Conservation (phyloP, 1,284 basidiomycete genomes). For the Ganoderma leucocontextum region DNA sequence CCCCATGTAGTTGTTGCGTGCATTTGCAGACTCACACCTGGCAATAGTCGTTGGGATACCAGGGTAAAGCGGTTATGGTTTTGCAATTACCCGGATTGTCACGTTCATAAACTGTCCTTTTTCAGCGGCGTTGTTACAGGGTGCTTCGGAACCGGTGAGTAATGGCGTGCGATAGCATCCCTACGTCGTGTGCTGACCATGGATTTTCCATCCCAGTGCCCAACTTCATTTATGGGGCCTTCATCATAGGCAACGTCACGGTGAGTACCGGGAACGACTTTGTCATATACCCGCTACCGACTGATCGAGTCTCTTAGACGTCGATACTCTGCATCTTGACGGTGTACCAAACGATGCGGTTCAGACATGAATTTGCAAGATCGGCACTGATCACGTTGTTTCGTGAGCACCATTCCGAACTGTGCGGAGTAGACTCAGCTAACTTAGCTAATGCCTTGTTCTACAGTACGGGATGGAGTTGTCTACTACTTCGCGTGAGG, state of each 20-base stretch:
- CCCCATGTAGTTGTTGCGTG: not conserved
- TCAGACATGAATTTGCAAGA: not conserved
- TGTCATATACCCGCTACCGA: no score
- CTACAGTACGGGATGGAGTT: not conserved
- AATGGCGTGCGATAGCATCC: not conserved
- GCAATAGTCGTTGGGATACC: not conserved
- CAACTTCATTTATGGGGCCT: not conserved
- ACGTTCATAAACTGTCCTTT: not conserved
- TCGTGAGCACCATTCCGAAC: not conserved
- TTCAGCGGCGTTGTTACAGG: not conserved
- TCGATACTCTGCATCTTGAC: conserved; percentile 11
- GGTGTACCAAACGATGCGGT: conserved; percentile 7
- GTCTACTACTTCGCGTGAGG: conserved; percentile 6
- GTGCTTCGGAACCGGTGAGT: not conserved
- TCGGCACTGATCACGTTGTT: not conserved
- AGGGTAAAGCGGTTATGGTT: not conserved
- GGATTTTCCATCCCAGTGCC: not conserved
- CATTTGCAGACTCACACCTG: not conserved
- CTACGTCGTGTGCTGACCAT: not conserved
- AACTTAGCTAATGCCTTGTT: not conserved
- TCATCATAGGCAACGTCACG: conserved; percentile 8
- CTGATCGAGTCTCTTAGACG: not conserved
- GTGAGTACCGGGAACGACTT: not conserved
- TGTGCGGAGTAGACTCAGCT: not conserved
- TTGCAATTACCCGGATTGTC: not conserved